Conservation (phyloP, 2,329 filamentous ascomycete genomes). For the Zymoseptoria pseudotritici region DNA sequence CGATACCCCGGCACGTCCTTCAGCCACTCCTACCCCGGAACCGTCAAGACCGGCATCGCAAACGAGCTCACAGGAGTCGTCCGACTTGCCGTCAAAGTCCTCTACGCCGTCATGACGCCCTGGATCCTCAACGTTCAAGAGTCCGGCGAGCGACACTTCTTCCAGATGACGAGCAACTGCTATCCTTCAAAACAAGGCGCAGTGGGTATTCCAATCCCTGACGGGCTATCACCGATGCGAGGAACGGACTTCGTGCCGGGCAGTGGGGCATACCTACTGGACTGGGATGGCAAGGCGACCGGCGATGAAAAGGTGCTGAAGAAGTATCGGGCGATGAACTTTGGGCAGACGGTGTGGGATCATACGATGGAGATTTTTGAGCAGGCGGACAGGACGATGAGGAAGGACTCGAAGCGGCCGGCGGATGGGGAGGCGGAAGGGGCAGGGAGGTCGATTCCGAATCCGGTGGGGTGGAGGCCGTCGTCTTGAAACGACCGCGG, state of each 20-base stretch:
- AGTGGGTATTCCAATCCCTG: conserved; percentile 24
- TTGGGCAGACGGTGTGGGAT: conserved; percentile 30
- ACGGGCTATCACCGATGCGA: conserved; percentile 23
- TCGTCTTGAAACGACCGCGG: neutral
- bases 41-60: conserved; percentile 40
- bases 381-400: conserved; percentile 20
- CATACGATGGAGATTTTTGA: conserved; percentile 31
- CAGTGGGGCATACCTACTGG: conserved; percentile 32
- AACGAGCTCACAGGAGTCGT: conserved; percentile 31
- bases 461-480: conserved; percentile 27
- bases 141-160: conserved; percentile 41
- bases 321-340: conserved; percentile 26
- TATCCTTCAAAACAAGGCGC: conserved; percentile 24
- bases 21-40: conserved; percentile 43
- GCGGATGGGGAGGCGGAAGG: conserved; percentile 22
- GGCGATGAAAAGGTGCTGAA: conserved; percentile 28
- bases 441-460: conserved; percentile 18
- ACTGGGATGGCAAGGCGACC: conserved; percentile 31
- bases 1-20: conserved; percentile 43
- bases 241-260: conserved; percentile 27
- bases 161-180: conserved; percentile 31
- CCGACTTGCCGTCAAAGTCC: conserved; percentile 27
- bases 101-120: conserved; percentile 32
- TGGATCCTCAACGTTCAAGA: conserved; percentile 35
- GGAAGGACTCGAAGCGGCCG: conserved; percentile 21